Base-by-base conservation (phyloP, 2,329 filamentous ascomycete species). In the Lasiodiplodia gonubiensis region DNA sequence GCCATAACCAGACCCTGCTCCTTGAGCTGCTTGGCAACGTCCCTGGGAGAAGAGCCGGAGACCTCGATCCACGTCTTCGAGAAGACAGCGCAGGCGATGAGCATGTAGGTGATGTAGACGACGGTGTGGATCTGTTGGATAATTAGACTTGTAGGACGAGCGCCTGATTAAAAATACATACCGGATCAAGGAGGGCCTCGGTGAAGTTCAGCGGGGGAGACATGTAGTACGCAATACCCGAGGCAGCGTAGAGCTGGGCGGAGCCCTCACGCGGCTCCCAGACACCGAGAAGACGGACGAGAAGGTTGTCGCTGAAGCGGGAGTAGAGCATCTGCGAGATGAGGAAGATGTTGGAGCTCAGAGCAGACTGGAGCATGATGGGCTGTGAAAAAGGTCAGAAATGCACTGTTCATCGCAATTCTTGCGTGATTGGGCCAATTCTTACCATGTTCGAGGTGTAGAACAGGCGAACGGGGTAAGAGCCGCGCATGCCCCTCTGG, bases 31-130 rank as follows among this genome's bases (percentile, higher is more conserved):
- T 99, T 99, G 77, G 95, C 95, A 73, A 99, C 96, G 78, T 99
- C 95, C 77, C 95, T 92, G 69, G 95, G 96, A 85, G 93, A 94
- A 71, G 94, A 97, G 77, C 95, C 96, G 48, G 95, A 98, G 72
- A 99, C 95, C 84, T 99, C 95, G 76, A 99, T 99, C 95, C 95
- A 99, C 66, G 96, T 99, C 92, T 99, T 99, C 83, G 94, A 97
- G 88, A 99, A 99, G 80, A 98, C 89, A 69, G 94, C 94, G 79
- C 95, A 99, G 73, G 96, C 96, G 75, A 93, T 91, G 68, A 99
- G 90, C 94, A 99, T 99, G 86, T 98, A 99, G 72, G 90, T 87
- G 73, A 98, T 93, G 85, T 99, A 99, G 78, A 97, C 88, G 69
- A 90, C 90, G 23, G 95, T 98, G 86, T 99, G 95, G 77, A 99